These are phyloP conservation scores for Xylaria hypoxylon DNA, from an alignment of 2,329 filamentous ascomycete genomes.

Conservation along the genomic window DNA sequence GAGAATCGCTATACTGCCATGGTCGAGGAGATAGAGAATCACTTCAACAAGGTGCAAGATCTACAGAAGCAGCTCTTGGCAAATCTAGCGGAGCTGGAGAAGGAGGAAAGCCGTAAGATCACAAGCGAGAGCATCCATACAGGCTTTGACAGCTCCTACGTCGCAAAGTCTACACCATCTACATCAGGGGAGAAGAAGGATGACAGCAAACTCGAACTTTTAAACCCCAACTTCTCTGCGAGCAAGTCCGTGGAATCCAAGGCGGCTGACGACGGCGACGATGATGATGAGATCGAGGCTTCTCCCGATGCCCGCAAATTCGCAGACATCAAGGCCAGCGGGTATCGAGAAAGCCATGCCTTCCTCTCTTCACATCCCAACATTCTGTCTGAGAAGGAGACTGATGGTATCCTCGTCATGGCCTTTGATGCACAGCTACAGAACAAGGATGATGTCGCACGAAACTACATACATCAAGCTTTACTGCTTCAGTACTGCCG, in stretches of 20 bases:
- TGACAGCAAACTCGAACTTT: constrained; percentile 72
- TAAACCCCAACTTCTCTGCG: constrained; percentile 73
- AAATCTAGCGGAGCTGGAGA: constrained; percentile 85
- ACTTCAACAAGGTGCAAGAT: constrained; percentile 80
- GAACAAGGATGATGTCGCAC: constrained; percentile 78
- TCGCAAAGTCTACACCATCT: constrained; percentile 59
- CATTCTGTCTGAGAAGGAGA: constrained; percentile 85
- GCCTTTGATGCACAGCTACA: constrained; percentile 91
- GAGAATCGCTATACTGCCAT: constrained; percentile 79
- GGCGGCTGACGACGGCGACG: constrained; percentile 68
- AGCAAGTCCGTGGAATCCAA: constrained; percentile 45
- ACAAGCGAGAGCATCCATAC: constrained; percentile 91
- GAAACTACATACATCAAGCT: constrained; percentile 92
- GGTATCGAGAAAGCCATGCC: constrained; percentile 78
- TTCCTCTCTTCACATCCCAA: constrained; percentile 84
- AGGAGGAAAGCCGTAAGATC: constrained; percentile 88
- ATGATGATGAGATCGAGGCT: constrained; percentile 69
- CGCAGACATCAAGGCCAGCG: constrained; percentile 78
- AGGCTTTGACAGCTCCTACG: constrained; percentile 88
- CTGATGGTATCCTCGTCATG: constrained; percentile 88
- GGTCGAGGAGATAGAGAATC: constrained; percentile 79
- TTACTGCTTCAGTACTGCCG: constrained; percentile 95
- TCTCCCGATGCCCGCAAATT: constrained; percentile 84
- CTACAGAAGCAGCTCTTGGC: constrained; percentile 79
- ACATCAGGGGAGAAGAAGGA: constrained; percentile 59